Evolutionary conservation across 306 rosid species (phyloP), one percentile per base, ranked within the genome.

Genomic region (Leucaena leucocephala): DNA sequence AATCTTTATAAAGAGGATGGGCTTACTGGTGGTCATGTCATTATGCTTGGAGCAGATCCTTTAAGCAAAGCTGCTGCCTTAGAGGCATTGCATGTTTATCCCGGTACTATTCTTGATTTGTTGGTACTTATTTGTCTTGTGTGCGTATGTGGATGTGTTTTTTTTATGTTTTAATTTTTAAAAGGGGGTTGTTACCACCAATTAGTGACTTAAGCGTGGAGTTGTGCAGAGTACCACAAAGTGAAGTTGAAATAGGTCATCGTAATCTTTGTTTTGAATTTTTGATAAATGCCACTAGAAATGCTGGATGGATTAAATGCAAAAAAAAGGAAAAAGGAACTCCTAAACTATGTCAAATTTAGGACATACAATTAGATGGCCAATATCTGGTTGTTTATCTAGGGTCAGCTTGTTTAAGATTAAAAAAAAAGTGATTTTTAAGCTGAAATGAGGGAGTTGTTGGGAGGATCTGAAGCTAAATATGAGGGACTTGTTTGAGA

Each of bases 41-140:
- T 96, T 80, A 91, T 96, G 99, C 93, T 96, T 10, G 98, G 98
- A 73, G 94, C 91, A 3, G 99, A 93, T 71, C 90, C 99, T 84
- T 85, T 91, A 77, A 93, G 99, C 73, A 87, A 64, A 85, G 85
- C 81, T 88, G 91, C 97, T 48, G 91, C 97, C 40, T 80, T 86
- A 44, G 91, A 96, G 85, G 99, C 98, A 77, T 72, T 93, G 81
- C 96, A 86, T 73, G 93, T 92, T 55, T 91, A 87, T 85, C 96
- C 98, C 2, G 96, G 97, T 92, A 85, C 82, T 82, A 38, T 38
- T 14, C 58, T 49, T 54, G 36, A 54, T 27, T 35, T 40, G 12
- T 39, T 76, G 4, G 5, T 7, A 8, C 48, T 81, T 55, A 36
- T 34, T 58, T 34, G 14, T 34, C 19, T 13, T 13, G 55, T 4